These are phyloP conservation scores for Chionographis japonica DNA, from an alignment of 106 monocot species.

Conservation along the genomic window DNA sequence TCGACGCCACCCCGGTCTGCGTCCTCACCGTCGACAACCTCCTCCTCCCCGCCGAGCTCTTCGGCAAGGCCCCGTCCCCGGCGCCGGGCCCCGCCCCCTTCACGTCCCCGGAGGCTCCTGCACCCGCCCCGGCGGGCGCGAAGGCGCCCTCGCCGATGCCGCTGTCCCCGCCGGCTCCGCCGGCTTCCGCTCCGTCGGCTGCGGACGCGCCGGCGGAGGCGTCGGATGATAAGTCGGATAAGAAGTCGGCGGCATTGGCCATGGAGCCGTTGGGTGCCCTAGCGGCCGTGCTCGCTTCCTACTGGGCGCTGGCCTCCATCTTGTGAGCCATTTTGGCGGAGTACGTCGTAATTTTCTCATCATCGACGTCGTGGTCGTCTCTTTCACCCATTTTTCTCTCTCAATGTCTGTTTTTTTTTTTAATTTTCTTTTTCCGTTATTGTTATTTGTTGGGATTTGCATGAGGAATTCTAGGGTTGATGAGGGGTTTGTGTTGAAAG, in stretches of 20 bases:
- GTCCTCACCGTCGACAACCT: conserved; percentile 59
- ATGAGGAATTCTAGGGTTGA: too few relatives aligned
- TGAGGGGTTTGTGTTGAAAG: too few relatives aligned
- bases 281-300: not conserved
- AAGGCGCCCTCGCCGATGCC: conserved; percentile 2
- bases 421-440: too few relatives aligned
- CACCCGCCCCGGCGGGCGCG: conserved; percentile 11
- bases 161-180: conserved; percentile 35
- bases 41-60: conserved; percentile 57
- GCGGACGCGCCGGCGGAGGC: conserved; percentile 19
- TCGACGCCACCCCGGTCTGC: conserved; percentile 63
- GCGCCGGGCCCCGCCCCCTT: conserved; percentile 34
- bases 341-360: too few relatives aligned
- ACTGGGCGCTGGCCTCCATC: not conserved
- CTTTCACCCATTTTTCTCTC: not conserved
- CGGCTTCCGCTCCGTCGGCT: conserved; percentile 14
- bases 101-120: conserved; percentile 9
- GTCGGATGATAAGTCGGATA: not conserved
- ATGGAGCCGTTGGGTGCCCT: not conserved
- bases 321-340: conserved; percentile 3
- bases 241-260: not conserved
- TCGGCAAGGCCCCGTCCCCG: conserved; percentile 40
- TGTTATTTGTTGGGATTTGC: too few relatives aligned
- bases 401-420: too few relatives aligned
- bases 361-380: not conserved